These are phyloP conservation scores for Monascus ruber DNA, from an alignment of 2,329 filamentous ascomycete species.

Conservation along the genomic window DNA sequence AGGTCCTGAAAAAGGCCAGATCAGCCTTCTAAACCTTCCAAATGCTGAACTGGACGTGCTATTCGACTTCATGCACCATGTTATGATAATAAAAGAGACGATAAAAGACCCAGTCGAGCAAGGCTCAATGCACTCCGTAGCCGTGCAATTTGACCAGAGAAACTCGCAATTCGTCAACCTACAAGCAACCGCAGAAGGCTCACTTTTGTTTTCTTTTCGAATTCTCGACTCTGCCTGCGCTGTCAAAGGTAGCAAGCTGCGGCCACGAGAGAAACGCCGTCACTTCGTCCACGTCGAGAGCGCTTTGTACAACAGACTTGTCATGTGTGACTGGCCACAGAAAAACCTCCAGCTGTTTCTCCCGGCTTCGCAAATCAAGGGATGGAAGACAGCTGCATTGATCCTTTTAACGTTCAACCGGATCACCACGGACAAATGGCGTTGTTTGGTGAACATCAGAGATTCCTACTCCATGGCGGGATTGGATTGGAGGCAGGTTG, in stretches of 20 bases:
- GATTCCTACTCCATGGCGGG: constrained; percentile 9
- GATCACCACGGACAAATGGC: constrained; percentile 12
- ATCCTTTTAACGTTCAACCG: constrained; percentile 16
- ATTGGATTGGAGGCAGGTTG: constrained; percentile 12
- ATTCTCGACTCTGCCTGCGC: constrained; percentile 6
- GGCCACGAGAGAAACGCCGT: constrained; percentile 8
- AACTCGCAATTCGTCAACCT: constrained; percentile 17
- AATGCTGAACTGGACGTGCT: constrained; percentile 12
- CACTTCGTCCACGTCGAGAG: constrained; percentile 11
- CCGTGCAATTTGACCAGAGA: constrained; percentile 7
- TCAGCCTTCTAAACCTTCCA: constrained; percentile 7
- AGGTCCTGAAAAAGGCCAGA: constrained; percentile 6
- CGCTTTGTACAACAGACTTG: constrained; percentile 11
- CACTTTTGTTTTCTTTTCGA: constrained; percentile 13
- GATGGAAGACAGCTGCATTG: constrained; percentile 18
- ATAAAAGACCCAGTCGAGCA: constrained; percentile 3
- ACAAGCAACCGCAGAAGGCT: constrained; percentile 16
- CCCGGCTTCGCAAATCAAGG: constrained; percentile 10
- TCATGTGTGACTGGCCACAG: constrained; percentile 6
- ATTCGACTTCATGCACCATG: constrained; percentile 13
- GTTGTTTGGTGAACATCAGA: constrained; percentile 10
- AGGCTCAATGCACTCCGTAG: constrained; percentile 2
- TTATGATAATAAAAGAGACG: constrained; percentile 12
- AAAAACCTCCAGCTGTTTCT: constrained; percentile 13
- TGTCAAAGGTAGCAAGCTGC: constrained; percentile 8